Evolutionary conservation across 768 basidiomycete species (phyloP), one percentile per base, ranked within the genome.

Genomic region (Xanthoconium purpureum): DNA sequence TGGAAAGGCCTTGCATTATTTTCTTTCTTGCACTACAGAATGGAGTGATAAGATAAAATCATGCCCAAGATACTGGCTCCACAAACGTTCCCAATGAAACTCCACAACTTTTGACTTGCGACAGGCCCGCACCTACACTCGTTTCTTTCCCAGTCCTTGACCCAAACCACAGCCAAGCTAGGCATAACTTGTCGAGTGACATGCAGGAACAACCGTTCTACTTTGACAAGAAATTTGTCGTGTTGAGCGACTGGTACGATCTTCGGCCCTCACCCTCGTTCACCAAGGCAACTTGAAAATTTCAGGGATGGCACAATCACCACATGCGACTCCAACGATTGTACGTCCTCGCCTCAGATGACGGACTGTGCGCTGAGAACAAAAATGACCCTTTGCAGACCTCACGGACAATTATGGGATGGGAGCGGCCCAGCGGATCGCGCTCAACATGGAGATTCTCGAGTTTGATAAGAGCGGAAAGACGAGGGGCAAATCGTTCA

Each of bases 281-380:
- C 50, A 17, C 51, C 42, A 24, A 20, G 33, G 36, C 44, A 29
- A 57, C 20, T 33, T 15, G 35, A 32, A n/a, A 30, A 29, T 53
- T 57, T 18, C 69, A 91, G 90, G 91, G 90, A 93, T 75, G 90
- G 90, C 64, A 98, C 94, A 14, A 96, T 98, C 74, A 96, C 94
- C 4, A 93, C 83, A 39, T 84, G 82, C 66, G 94, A 98, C 69
- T 93, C 91, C 8, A 98, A 98, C 71, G 94, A 97, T 65, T 94
- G 89, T 93, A 68, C 59, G 85, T n/a, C 10, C 36, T 1, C 32
- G n/a, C 35, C n/a, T 59, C 35, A 32, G 33, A 47, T 13, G 48
- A 20, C 3, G 3, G 3, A 29, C 20, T 39, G 15, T 20, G 13
- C 24, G 42, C 54, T 56, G 43, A 62, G 42, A 24, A 24, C 2